A percentile compares a stretch with the other conserved stretches of the same genome.
Conservation (phyloP, 2,329 filamentous ascomycete species). For the Hymenoscyphus occultus region DNA sequence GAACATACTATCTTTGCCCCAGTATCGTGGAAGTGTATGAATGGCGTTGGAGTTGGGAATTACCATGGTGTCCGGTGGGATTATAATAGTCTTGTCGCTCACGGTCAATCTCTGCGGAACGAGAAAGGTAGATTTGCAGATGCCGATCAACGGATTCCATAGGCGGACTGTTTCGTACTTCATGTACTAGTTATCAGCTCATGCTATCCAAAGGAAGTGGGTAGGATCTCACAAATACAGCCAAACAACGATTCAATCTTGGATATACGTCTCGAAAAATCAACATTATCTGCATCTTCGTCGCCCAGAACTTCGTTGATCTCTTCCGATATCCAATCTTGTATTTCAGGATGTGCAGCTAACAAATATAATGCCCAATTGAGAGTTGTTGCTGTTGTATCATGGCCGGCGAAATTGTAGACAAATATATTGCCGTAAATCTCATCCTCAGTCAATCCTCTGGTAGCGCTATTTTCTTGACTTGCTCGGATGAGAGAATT, state of each 20-base stretch:
- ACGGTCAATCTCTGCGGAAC: slow-evolving; percentile 15
- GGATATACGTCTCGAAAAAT: neutral
- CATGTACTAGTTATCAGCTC: neutral
- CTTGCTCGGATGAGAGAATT: slow-evolving; percentile 7
- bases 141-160: slow-evolving; percentile 50
- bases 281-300: neutral
- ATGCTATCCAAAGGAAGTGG: neutral
- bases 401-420: slow-evolving; percentile 68
- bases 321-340: slow-evolving; percentile 63
- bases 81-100: neutral
- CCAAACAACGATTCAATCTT: slow-evolving; percentile 11
- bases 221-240: slow-evolving; percentile 8
- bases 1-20: slow-evolving; percentile 1
- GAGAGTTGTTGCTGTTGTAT: slow-evolving; percentile 70
- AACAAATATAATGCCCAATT: slow-evolving; percentile 67
- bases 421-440: slow-evolving; percentile 67
- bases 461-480: neutral
- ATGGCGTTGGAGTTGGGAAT: neutral
- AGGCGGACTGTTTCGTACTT: slow-evolving; percentile 49
- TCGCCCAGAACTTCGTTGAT: slow-evolving; percentile 37
- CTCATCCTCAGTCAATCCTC: slow-evolving; percentile 10
- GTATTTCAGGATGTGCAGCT: slow-evolving; percentile 59
- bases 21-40: slow-evolving; percentile 1
- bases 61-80: slow-evolving; percentile 8
- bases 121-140: slow-evolving; percentile 43